phyloP scores from a whole-genome alignment of 2,329 filamentous ascomycete species.

The Trichoderma sp. region DNA sequence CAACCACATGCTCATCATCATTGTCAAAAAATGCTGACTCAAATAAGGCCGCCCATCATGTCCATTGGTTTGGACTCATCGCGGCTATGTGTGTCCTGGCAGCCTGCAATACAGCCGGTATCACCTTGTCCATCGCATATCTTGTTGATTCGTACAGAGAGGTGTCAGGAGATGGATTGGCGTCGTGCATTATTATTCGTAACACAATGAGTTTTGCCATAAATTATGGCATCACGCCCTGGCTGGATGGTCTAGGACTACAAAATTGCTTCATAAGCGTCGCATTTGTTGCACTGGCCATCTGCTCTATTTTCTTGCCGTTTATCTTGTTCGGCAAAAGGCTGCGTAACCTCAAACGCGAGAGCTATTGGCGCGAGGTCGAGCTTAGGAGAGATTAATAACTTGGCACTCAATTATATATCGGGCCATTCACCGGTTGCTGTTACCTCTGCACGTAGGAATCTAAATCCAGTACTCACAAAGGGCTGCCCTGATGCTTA shows the following conservation, averaged over 20 bases:
- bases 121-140: conserved; percentile 39
- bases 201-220: conserved; percentile 39
- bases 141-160: conserved; percentile 42
- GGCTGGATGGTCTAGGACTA: conserved; percentile 40
- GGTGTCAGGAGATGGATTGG: conserved; percentile 39
- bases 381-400: neutral
- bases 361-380: conserved; percentile 24
- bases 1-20: neutral
- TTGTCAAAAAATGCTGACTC: neutral
- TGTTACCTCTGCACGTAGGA: neutral
- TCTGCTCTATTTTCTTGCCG: conserved; percentile 40
- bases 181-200: conserved; percentile 39
- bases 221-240: conserved; percentile 42
- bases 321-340: conserved; percentile 47
- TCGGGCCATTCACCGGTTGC: fast-evolving
- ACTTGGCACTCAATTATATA: neutral
- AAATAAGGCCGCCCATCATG: conserved; percentile 31
- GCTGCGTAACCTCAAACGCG: conserved; percentile 23
- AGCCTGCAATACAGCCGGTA: conserved; percentile 34
- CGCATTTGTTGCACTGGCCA: conserved; percentile 39
- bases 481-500: neutral
- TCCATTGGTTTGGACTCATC: conserved; percentile 43
- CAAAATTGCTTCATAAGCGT: conserved; percentile 43
- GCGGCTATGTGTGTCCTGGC: conserved; percentile 39
- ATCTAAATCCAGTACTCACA: neutral